phyloP scores from a whole-genome alignment of 352 stramenopile species.

The Phytophthora lateralis region DNA sequence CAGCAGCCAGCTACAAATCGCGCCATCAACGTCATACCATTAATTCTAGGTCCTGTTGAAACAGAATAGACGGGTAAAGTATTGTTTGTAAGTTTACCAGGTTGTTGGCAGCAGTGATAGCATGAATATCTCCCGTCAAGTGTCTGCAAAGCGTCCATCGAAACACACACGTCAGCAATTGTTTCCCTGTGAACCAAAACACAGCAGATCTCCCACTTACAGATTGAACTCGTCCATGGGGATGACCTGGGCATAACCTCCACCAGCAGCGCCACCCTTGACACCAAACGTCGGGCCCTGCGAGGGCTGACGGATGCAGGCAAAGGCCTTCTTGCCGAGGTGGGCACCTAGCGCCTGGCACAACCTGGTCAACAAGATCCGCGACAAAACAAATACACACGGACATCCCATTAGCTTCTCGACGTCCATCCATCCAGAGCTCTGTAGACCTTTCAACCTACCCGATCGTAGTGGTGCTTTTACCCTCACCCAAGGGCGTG shows the following conservation, averaged over 20 bases:
- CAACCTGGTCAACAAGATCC: constrained; percentile 59
- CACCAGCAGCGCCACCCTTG: constrained; percentile 90
- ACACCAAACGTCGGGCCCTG: constrained; percentile 99
- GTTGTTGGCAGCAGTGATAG: constrained; percentile 98
- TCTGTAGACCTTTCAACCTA: constrained; percentile 22
- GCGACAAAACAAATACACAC: constrained; percentile 55
- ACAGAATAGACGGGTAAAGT: background rate
- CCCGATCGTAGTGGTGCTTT: constrained; percentile 99
- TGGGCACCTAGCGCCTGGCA: constrained; percentile 94
- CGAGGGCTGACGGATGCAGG: constrained; percentile 97
- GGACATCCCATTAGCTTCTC: constrained; percentile 46
- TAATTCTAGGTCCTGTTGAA: constrained; percentile 3
- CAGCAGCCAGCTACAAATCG: constrained; percentile 88
- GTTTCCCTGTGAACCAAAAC: background rate
- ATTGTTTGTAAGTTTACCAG: constrained; percentile 50
- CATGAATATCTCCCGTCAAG: constrained; percentile 98
- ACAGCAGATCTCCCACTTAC: constrained; percentile 77
- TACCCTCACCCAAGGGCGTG: constrained; percentile 97
- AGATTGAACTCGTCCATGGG: constrained; percentile 99
- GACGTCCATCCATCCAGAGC: background rate
- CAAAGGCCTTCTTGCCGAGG: constrained; percentile 94
- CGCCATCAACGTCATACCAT: background rate
- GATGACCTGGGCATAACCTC: constrained; percentile 95
- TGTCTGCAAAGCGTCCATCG: constrained; percentile 61
- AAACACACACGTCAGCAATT: constrained; percentile 17